phyloP scores from a whole-genome alignment of 1,284 basidiomycete genomes.

The Irpex lacteus region DNA sequence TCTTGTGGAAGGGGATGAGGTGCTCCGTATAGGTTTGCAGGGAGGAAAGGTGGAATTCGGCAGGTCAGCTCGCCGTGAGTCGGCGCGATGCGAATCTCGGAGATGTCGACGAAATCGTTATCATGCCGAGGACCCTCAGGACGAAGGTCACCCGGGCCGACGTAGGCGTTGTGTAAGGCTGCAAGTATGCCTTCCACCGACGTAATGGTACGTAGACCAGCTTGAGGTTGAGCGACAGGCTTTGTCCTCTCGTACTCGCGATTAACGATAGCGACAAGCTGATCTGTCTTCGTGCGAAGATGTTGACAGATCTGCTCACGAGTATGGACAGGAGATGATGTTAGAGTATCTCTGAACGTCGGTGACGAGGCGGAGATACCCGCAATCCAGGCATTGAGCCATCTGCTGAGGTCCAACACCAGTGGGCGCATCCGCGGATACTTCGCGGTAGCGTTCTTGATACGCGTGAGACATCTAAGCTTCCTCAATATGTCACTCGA shows the following conservation, averaged over 20 bases:
- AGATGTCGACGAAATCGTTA: slow-evolving; percentile 36
- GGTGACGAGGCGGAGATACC: slow-evolving; percentile 36
- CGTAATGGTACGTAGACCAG: slow-evolving; percentile 15
- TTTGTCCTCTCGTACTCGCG: slow-evolving; percentile 32
- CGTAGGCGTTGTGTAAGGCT: slow-evolving; percentile 23
- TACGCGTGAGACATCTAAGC: slow-evolving; percentile 53
- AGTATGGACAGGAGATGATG: slow-evolving; percentile 23
- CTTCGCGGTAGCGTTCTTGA: slow-evolving; percentile 50
- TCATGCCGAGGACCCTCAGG: slow-evolving; percentile 44
- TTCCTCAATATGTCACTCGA: not conserved
- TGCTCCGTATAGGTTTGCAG: slow-evolving; percentile 37
- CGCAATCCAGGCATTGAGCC: slow-evolving; percentile 46
- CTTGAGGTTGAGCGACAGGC: slow-evolving; percentile 20
- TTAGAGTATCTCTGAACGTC: slow-evolving; percentile 33
- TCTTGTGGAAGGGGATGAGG: slow-evolving; percentile 33
- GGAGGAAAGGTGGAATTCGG: slow-evolving; percentile 30
- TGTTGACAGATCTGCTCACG: slow-evolving; percentile 36
- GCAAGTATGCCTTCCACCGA: slow-evolving; percentile 19
- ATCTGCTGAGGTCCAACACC: slow-evolving; percentile 39
- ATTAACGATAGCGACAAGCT: slow-evolving; percentile 44
- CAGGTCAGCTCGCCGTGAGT: slow-evolving; percentile 36
- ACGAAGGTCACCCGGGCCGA: slow-evolving; percentile 32
- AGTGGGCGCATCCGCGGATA: slow-evolving; percentile 44
- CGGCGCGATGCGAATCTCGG: slow-evolving; percentile 35
- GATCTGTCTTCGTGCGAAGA: slow-evolving; percentile 39